Conservation (phyloP, 805 yeast species). For the Yarrowia alimentaria region DNA sequence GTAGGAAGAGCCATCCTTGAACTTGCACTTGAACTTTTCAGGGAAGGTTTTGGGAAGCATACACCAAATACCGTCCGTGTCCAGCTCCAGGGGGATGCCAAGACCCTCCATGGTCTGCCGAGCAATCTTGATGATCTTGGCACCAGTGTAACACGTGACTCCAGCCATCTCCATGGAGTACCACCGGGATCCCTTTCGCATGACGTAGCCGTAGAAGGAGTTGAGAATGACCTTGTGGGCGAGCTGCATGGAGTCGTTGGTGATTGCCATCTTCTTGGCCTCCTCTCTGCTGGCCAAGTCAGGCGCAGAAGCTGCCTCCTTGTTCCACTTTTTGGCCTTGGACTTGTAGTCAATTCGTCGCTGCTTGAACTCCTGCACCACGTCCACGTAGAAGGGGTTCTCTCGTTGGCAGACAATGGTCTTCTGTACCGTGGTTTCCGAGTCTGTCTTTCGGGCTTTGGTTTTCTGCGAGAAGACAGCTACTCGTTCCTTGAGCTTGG, state of each 20-base stretch:
- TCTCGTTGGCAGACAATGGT: constrained; percentile 96
- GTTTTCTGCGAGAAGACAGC: constrained; percentile 83
- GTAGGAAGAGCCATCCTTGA: constrained; percentile 74
- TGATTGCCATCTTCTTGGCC: constrained; percentile 88
- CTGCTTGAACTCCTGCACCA: constrained; percentile 92
- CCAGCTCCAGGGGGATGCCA: constrained; percentile 93
- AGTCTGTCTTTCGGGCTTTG: constrained; percentile 73
- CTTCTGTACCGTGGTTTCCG: constrained; percentile 83
- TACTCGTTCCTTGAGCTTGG: constrained; percentile 69
- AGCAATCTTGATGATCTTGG: constrained; percentile 97
- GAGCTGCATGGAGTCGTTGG: constrained; percentile 91
- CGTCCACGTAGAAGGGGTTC: constrained; percentile 93
- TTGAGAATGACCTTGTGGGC: constrained; percentile 96
- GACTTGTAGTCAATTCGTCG: constrained; percentile 95
- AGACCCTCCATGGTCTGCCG: constrained; percentile 83
- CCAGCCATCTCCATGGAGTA: constrained; percentile 99
- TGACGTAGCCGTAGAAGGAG: constrained; percentile 96
- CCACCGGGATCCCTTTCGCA: constrained; percentile 99
- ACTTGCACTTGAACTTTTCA: constrained; percentile 69
- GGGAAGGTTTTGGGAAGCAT: constrained; percentile 92
- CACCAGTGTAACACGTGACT: constrained; percentile 96
- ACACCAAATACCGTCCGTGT: constrained; percentile 99
- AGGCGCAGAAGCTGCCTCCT: constrained; percentile 55
- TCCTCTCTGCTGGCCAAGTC: constrained; percentile 74
- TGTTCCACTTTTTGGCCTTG: constrained; percentile 90